Conservation (phyloP, 139 green algal genomes). For the Ettlia oleoabundans region DNA sequence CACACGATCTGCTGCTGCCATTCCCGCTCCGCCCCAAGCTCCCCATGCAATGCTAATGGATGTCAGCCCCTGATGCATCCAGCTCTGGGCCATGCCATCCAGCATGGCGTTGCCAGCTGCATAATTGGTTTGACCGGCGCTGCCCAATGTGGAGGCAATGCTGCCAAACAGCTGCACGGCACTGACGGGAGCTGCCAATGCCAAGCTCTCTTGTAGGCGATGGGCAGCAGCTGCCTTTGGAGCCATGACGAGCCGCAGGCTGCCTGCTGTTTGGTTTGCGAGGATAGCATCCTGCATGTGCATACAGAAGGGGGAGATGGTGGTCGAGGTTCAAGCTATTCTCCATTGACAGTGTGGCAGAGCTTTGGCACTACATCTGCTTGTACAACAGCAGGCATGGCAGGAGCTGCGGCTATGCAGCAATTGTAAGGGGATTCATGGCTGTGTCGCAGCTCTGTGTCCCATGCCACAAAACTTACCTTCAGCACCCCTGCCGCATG, state of each 20-base stretch:
- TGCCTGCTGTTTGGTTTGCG: constrained; percentile 49
- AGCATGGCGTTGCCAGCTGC: constrained; percentile 56
- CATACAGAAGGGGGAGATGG: too few relatives aligned
- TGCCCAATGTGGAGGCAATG: constrained; percentile 55
- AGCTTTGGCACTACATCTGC: background rate
- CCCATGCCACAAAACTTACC: background rate
- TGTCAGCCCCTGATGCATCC: background rate
- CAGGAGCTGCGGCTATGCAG: too few relatives aligned
- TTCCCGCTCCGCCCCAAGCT: constrained; percentile 63
- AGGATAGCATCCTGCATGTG: constrained; percentile 65
- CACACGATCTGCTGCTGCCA: constrained; percentile 70
- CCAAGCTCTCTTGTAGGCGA: background rate
- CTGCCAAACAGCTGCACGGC: constrained; percentile 54
- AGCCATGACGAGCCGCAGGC: constrained; percentile 48
- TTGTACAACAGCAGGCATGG: background rate
- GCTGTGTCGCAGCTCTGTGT: too few relatives aligned
- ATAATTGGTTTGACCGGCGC: constrained; percentile 62
- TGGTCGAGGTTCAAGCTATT: too few relatives aligned
- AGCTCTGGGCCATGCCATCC: constrained; percentile 36
- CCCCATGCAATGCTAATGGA: constrained; percentile 49
- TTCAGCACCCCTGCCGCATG: constrained; percentile 73
- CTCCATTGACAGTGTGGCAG: background rate
- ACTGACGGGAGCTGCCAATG: background rate
- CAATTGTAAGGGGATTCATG: too few relatives aligned
- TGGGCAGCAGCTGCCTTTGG: constrained; percentile 60